Evolutionary conservation across 163 green algal genomes (phyloP).

Genomic region (Chloromonas sp.): DNA sequence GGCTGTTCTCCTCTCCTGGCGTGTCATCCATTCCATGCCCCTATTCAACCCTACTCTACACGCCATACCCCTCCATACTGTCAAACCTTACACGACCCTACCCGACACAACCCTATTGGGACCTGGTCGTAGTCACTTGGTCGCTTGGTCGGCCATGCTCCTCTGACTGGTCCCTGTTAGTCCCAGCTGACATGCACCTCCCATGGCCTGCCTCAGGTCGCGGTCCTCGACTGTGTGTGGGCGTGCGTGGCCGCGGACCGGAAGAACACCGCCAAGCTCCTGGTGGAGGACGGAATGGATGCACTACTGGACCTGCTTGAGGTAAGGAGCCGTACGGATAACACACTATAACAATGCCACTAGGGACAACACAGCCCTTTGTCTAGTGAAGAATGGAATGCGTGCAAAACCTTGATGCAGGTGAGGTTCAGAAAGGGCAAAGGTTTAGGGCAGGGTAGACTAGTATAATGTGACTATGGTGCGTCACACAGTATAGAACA

Average conservation of each 20-base stretch:
- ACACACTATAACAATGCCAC: not conserved
- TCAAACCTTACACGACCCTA: too few species aligned
- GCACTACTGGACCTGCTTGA: constrained; percentile 36
- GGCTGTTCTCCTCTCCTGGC: too few species aligned
- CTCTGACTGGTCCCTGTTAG: too few species aligned
- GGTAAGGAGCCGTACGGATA: not conserved
- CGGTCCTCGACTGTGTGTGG: constrained; percentile 48
- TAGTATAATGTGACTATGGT: not conserved
- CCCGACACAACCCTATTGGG: too few species aligned
- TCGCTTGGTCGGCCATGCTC: too few species aligned
- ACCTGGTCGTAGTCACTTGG: too few species aligned
- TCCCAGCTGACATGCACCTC: too few species aligned
- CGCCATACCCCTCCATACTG: too few species aligned
- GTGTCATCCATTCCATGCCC: too few species aligned
- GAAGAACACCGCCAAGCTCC: constrained; percentile 37
- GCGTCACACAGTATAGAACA: not conserved
- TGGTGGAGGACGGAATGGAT: constrained; percentile 49
- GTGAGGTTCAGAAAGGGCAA: not conserved
- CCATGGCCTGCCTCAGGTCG: not conserved
- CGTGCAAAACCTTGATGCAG: not conserved
- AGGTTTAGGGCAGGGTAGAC: not conserved
- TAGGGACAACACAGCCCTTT: not conserved
- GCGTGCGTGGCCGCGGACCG: constrained; percentile 35
- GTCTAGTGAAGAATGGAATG: not conserved
- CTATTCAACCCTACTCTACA: too few species aligned